Conservation (phyloP, 2,329 filamentous ascomycete species). For the Penicillium frequentans region DNA sequence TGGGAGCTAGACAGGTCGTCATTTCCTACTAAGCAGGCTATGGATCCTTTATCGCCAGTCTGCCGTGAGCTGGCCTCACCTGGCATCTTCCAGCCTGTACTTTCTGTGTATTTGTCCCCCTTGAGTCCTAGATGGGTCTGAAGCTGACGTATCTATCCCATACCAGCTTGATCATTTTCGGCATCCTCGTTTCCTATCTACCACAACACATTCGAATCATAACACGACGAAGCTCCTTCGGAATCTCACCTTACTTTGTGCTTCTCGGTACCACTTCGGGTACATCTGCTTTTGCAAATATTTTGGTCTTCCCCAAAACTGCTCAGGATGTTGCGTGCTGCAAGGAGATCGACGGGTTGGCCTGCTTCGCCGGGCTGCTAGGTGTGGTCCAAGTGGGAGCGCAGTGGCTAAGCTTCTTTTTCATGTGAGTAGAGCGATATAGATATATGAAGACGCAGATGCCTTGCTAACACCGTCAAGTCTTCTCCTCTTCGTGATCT, state of each 20-base stretch:
- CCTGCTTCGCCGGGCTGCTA: constrained; percentile 81
- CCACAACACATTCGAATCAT: constrained; percentile 95
- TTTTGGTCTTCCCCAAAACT: constrained; percentile 81
- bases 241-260: constrained; percentile 93
- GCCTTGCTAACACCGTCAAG: constrained; percentile 48
- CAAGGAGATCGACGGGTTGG: constrained; percentile 72
- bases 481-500: constrained; percentile 88
- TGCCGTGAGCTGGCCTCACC: constrained; percentile 55
- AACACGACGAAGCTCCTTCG: constrained; percentile 78
- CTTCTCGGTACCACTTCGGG: constrained; percentile 89
- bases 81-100: constrained; percentile 39
- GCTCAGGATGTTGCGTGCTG: constrained; percentile 84
- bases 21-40: background rate
- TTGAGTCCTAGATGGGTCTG: background rate
- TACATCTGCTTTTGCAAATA: constrained; percentile 87
- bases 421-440: constrained; percentile 67
- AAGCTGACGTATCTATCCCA: background rate
- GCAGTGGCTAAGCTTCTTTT: constrained; percentile 88
- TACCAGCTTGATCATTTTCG: constrained; percentile 71
- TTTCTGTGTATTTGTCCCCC: constrained; percentile 17
- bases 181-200: constrained; percentile 88
- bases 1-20: background rate
- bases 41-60: constrained; percentile 33
- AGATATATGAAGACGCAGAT: background rate
- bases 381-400: constrained; percentile 88